Base-by-base conservation (phyloP, 164 flowering plant species). In the Magnolia sinica region DNA sequence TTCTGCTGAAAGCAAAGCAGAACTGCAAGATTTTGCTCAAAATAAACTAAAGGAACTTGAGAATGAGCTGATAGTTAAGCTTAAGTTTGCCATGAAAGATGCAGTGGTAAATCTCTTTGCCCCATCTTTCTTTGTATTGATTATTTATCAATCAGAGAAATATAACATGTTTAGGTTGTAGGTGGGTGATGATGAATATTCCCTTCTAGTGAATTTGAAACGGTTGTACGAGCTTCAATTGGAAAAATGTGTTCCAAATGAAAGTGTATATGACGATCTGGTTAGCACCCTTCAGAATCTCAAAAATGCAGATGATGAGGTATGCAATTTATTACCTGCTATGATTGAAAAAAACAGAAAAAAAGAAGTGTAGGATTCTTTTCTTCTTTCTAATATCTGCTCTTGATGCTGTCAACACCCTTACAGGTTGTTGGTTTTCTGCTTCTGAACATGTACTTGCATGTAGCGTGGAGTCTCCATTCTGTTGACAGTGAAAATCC, bases 171-270 rank as follows among this genome's bases (percentile, higher is more conserved):
- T 49, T 52, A 2, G 45, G 10, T 63, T 82, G 80, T 89, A 96
- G 99, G 89, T 86, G 76, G 97, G 91, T 79, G 95, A 87, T 79
- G 99, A 96, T 82, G 98, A 94, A 22, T 96, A 96, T 72, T 87
- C 94, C 64, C 90, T 96, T 80, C 94, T 92, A 78, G 98, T 96
- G 71, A 92, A 91, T 81, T 85, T 91, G 87, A 94, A 94, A 84
- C 88, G 98, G 84, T 75, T 94, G 75, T 92, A 93, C 86, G 98
- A 93, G 85, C 93, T 96, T 84, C 99, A 93, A 59, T 82, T 94
- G 85, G 87, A 85, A 72, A 90, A 84, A 79, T 73, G 77, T 82
- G 91, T 93, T 61, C 83, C 91, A 37, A 76, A 89, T 64, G 98
- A 89, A 65, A 87, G 84, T 86, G 78, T 93, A 66, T 91, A 75